Evolutionary conservation across 257 asterid genomes (phyloP), one percentile per base, ranked within the genome.

Genomic region (Rubia yunnanensis): DNA sequence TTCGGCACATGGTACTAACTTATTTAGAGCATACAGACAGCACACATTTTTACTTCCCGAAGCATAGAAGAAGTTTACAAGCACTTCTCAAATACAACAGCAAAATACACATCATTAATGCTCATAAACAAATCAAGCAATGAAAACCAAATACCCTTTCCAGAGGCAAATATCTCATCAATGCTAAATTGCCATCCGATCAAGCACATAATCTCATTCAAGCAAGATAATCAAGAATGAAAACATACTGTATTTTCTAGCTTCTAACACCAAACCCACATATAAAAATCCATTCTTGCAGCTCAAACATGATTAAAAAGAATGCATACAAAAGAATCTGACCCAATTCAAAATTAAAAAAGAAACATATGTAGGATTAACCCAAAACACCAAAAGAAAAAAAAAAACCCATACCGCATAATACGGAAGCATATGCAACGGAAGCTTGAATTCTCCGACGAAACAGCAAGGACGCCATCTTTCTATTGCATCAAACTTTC

Each of bases 401-500:
- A n/a, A n/a, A n/a, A n/a, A 56, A 6, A 46, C 22, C 1, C 27
- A 54, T 83, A 83, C 89, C 89, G 27, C 72, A 65, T 65, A 67
- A 27, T 64, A 74, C 66, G 18, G 65, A 27, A 44, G 72, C 78
- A 66, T 60, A 35, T 59, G 38, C 27, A 66, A 30, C 14, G 23
- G 72, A 70, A 58, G 30, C 54, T 26, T 73, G 44, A 15, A 79
- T 35, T 75, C 81, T 75, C 75, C 89, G 84, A 38, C 85, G 82
- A 31, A 79, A 68, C 73, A 81, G 59, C 74, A 79, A 79, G 57
- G 84, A 76, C 41, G 74, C 77, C 91, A 85, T 85, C 58, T 71
- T 55, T 60, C 63, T 56, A 55, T 44, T 23, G 46, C 26, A 31
- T 50, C 26, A 27, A 62, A 59, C 11, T 59, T 31, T 59, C 64